Evolutionary conservation across 495 filamentous ascomycete genomes (phyloP), one percentile per base, ranked within the genome.

Genomic region (Aspergillus bridgeri): DNA sequence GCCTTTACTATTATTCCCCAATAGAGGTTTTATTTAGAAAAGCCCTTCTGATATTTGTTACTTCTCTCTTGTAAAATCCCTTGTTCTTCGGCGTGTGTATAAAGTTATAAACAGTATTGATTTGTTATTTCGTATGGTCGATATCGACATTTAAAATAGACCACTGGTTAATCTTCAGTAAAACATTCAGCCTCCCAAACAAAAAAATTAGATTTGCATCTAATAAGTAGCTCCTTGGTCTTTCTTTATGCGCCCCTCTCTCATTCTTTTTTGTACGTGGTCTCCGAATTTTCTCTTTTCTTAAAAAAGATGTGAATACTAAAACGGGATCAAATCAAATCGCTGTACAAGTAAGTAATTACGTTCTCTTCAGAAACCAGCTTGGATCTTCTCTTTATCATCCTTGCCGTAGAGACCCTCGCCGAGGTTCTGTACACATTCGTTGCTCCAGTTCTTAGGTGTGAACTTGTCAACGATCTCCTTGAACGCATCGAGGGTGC

Each of bases 401-500:
- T 68, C 65, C 51, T 73, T 72, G 3, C 76, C 76, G 47, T 69
- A 70, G 42, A 76, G 51, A 2, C 75, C 76, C 47, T 71, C 65
- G 8, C 86, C 81, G 43, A 89, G 58, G 60, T 93, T 92, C 33
- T 75, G 72, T 17, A 76, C 68, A 69, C 94, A 98, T 48, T 89
- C 85, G 48, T 79, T 67, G 64, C 83, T 87, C 92, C 90, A 97
- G 65, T 88, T 81, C 49, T 75, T 70, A 0, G 94, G 94, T 5
- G 89, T 93, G 66, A 91, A 94, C 61, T 91, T 90, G 70, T 96
- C 92, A 18, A 93, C 89, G 60, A 96, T 90, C 50, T 81, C 75
- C 70, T 97, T 98, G 81, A 98, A 98, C 2, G 94, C 84, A 48
- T 89, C 83, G 61, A 98, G 66, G 1, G 94, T 98, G 75, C 94